Conservation (phyloP, 257 asterid genomes). For the Nicotiana obtusifolia region DNA sequence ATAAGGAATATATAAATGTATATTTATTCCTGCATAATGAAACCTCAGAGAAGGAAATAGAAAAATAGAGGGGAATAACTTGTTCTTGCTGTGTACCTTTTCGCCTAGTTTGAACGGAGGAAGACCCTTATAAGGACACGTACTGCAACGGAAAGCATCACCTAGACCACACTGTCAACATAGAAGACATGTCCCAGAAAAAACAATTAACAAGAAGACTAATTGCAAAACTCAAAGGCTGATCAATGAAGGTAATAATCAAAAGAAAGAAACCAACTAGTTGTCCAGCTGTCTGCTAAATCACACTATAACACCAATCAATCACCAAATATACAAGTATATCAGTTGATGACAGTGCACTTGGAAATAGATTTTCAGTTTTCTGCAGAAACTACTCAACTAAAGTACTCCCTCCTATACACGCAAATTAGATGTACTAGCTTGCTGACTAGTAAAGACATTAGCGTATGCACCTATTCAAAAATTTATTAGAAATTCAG, state of each 20-base stretch:
- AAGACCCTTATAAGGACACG: constrained; percentile 97
- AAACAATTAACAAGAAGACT: not conserved
- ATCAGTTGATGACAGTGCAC: not conserved
- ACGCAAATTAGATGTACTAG: not conserved
- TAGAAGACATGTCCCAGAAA: constrained; percentile 2
- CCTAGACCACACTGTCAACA: constrained; percentile 89
- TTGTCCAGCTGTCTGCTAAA: not conserved
- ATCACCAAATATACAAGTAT: not conserved
- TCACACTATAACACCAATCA: not conserved
- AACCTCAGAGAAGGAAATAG: not conserved
- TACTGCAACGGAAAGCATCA: constrained; percentile 91
- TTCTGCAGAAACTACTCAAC: not conserved
- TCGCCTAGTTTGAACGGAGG: constrained; percentile 82
- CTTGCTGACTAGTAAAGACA: not conserved
- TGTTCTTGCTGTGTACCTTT: constrained; percentile 44
- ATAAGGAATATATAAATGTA: not conserved
- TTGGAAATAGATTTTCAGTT: not conserved
- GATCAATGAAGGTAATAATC: not conserved
- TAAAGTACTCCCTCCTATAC: not conserved
- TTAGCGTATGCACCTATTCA: not conserved
- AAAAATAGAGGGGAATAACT: not conserved
- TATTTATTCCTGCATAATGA: not conserved
- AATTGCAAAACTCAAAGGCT: not conserved
- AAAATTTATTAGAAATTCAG: not conserved
- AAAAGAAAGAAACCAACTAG: not conserved